Percentiles rank a stretch among this genome's conserved stretches.
Conservation (phyloP, 2,329 filamentous ascomycete genomes). For the Aspergillus viridinutans region DNA sequence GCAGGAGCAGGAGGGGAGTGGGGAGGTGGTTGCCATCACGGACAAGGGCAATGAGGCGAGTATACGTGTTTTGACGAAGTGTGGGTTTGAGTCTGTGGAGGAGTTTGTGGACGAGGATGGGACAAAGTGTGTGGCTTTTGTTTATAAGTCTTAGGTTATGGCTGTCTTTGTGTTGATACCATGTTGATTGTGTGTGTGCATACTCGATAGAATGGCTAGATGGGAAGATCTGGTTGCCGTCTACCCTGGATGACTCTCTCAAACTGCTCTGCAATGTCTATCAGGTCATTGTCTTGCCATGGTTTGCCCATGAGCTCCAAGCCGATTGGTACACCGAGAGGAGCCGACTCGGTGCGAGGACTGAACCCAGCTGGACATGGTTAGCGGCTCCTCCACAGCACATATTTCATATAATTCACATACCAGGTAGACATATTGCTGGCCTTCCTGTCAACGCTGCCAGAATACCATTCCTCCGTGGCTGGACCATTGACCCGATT, state of each 20-base stretch:
- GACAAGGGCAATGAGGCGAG: constrained; percentile 51
- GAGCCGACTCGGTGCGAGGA: constrained; percentile 45
- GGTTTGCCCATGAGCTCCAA: constrained; percentile 60
- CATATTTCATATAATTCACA: not conserved
- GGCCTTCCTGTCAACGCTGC: constrained; percentile 52
- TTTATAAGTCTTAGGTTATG: not conserved
- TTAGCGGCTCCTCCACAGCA: constrained; percentile 8
- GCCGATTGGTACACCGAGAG: constrained; percentile 58
- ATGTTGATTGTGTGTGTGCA: not conserved
- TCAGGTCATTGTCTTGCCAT: constrained; percentile 52
- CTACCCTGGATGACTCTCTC: constrained; percentile 46
- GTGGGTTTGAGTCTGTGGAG: constrained; percentile 26
- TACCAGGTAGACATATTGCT: constrained; percentile 44
- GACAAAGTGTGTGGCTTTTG: constrained; percentile 2
- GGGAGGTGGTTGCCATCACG: constrained; percentile 47
- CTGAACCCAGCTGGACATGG: constrained; percentile 45
- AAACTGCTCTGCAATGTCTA: constrained; percentile 52
- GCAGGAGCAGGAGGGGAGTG: constrained; percentile 25
- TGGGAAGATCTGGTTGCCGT: constrained; percentile 43
- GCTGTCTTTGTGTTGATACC: not conserved
- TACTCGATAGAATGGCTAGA: not conserved
- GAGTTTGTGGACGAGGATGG: constrained; percentile 8
- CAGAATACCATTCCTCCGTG: constrained; percentile 56
- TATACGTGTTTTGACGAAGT: constrained; percentile 49
- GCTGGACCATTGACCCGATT: constrained; percentile 53